Evolutionary conservation across 2,329 filamentous ascomycete genomes (phyloP), one percentile per base, ranked within the genome.

Genomic region (Colletotrichum paranaense): DNA sequence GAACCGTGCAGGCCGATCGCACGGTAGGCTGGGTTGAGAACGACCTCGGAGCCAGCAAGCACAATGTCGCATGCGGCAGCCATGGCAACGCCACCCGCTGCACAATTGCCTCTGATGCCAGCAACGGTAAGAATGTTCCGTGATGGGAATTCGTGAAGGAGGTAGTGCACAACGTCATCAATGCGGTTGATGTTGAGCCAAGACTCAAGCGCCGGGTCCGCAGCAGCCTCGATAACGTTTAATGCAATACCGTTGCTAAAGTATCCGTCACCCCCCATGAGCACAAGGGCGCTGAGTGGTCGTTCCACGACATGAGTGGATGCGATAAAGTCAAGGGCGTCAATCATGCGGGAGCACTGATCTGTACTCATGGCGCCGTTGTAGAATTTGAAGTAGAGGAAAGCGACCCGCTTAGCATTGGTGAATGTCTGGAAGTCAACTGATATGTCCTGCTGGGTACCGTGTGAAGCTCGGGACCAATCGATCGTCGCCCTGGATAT

Each of bases 131-230:
- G 75, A 66, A 85, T 82, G 60, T 77, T 77, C 5, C 78, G 77
- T 19, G 74, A 64, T 1, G 83, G 81, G 38, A 85, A 81, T 16
- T 83, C 81, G 32, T 82, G 78, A 5, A 85, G 76, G 1, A 85
- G 74, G 58, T 81, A 79, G 59, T 84, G 77, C 1, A 84, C 80
- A 16, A 84, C 80, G 73, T 85, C 83, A 69, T 85, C 79, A 75
- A 85, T 85, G 65, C 82, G 81, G 72, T 85, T 85, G 80, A 85
- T 85, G 76, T 84, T 85, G 53, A 79, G 76, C 83, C 83, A 85
- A 8, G 83, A 84, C 74, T 85, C 83, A 9, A 79, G 74, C 0
- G 82, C 77, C 4, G 83, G 79, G 68, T 84, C 80, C 6, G 76
- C 68, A 1, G 80, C 80, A 22, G 82, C 80, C 76, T 85, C 83